Evolutionary conservation across 768 basidiomycete genomes (phyloP).

Genomic region (Rhodotorula babjevae): DNA sequence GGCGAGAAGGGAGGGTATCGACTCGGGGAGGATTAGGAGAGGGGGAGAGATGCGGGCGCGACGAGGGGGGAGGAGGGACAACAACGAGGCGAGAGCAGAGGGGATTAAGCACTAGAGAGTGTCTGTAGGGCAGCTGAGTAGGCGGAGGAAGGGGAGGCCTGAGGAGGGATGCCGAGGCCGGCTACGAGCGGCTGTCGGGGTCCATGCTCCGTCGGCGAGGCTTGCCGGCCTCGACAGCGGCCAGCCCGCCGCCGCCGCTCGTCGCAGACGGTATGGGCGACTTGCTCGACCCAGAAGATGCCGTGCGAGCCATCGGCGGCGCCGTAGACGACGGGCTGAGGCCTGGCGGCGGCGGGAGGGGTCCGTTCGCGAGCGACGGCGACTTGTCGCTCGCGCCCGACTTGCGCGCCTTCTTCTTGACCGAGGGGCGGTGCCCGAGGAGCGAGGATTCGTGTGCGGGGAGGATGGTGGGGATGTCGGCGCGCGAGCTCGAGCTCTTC

Average conservation of each 20-base stretch:
- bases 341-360: background rate
- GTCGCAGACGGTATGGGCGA: background rate
- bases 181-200: background rate
- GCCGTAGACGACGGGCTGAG: background rate
- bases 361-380: background rate
- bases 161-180: background rate
- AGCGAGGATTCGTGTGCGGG: background rate
- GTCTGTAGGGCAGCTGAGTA: background rate
- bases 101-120: too few species aligned
- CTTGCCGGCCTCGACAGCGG: background rate
- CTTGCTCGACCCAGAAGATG: too few species aligned
- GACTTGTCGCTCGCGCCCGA: background rate
- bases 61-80: background rate
- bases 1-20: too few species aligned
- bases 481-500: too few species aligned
- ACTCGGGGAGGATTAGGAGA: too few species aligned
- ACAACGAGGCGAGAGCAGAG: background rate
- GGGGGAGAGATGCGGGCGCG: background rate
- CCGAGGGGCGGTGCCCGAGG: background rate
- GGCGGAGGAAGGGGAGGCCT: background rate
- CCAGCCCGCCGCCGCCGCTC: background rate
- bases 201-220: background rate
- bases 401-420: slow-evolving; percentile 10
- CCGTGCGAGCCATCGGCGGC: background rate
- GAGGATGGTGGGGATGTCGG: background rate